Base-by-base conservation (phyloP, 768 basidiomycete species). In the Termitomyces sp. region DNA sequence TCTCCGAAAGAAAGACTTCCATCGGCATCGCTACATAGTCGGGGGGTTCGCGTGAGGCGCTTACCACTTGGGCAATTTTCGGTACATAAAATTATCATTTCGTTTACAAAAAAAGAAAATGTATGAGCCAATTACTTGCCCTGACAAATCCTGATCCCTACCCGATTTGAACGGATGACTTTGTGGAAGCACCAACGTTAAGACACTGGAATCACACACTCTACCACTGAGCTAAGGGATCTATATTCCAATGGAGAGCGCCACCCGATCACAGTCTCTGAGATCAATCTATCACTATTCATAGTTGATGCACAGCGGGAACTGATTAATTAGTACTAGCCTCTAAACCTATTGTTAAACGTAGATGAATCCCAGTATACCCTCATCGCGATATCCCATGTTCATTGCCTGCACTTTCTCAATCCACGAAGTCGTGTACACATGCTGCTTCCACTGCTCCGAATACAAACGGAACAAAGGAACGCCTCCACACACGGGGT, bases 101-200 rank as follows among this genome's bases (percentile, higher is more conserved):
- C n/a, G n/a, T n/a, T n/a, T n/a, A n/a, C n/a, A n/a, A 38, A 38
- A 38, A 1, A 2, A n/a, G 36, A 18, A n/a, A n/a, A n/a, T n/a
- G n/a, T n/a, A n/a, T n/a, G n/a, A n/a, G n/a, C n/a, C n/a, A n/a
- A n/a, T n/a, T n/a, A n/a, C n/a, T n/a, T n/a, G n/a, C n/a, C n/a
- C n/a, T 39, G 38, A 56, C 57, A 59, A 58, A 43, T 15, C 3
- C 11, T 69, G 66, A 69, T 58, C 68, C 65, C 65, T 59, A 68
- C 72, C 72, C 72, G 70, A 65, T 63, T 73, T 68, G 72, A 73
- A 72, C 72, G 72, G 72, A 72, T 68, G 72, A 68, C 72, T 67
- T 72, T 71, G 67, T 69, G 71, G 72, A 73, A 57, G 0, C 43
- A 58, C 64, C 58, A 63, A 10, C 22, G 0, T 9, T n/a, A n/a